Evolutionary conservation across 106 monocot species (phyloP).

Genomic region (Dendrobium catenatum): DNA sequence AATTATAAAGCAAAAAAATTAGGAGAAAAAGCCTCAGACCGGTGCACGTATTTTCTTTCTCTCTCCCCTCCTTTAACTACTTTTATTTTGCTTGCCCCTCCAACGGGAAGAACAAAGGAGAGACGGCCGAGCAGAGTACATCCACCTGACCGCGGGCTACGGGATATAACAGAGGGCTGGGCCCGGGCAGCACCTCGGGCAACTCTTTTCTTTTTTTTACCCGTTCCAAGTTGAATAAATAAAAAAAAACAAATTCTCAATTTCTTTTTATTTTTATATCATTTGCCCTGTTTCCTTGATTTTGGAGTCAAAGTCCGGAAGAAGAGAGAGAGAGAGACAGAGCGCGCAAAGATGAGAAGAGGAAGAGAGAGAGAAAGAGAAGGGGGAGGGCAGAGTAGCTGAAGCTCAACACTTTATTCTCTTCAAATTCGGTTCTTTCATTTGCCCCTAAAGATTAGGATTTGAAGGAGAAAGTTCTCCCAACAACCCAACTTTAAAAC

Average conservation of each 20-base stretch:
- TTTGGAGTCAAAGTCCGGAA: conserved; percentile 6
- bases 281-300: neutral
- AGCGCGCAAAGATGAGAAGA: neutral
- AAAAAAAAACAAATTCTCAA: neutral
- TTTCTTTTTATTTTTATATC: neutral
- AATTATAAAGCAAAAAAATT: neutral
- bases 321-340: neutral
- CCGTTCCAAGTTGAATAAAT: neutral
- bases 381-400: neutral
- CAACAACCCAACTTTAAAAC: neutral
- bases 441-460: neutral
- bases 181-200: neutral
- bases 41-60: neutral
- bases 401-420: conserved; percentile 12
- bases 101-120: neutral
- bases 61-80: neutral
- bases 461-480: conserved; percentile 11
- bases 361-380: neutral
- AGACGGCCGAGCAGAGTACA: neutral
- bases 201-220: neutral
- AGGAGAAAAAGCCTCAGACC: neutral
- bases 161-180: neutral
- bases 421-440: conserved; percentile 7
- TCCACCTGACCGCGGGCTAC: conserved; percentile 1
- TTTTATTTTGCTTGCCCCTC: neutral